Conservation (phyloP, 331 rosid species). For the Arachis monticola region DNA sequence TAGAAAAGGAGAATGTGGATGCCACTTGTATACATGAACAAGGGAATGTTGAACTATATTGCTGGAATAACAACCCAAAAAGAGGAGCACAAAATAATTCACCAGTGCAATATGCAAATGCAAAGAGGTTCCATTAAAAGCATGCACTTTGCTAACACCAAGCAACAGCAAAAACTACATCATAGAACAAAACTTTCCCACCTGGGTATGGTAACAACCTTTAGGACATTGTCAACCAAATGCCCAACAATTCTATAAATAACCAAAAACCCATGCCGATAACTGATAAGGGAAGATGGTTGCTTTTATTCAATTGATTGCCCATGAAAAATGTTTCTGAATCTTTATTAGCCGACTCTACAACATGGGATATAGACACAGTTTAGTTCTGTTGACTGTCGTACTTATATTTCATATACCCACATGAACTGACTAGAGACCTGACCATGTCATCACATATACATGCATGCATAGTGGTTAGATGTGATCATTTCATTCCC, state of each 20-base stretch:
- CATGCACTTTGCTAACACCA: not conserved
- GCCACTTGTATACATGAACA: constrained; percentile 6
- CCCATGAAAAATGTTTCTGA: not conserved
- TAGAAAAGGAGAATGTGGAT: constrained; percentile 35
- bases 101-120: not conserved
- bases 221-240: not conserved
- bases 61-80: constrained; percentile 1
- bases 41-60: not conserved
- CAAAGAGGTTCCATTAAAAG: not conserved
- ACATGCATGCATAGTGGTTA: not conserved
- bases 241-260: not conserved
- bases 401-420: not conserved
- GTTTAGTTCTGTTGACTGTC: not conserved
- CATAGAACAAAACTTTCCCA: not conserved
- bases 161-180: constrained; percentile 4
- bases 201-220: not conserved
- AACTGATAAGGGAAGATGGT: not conserved
- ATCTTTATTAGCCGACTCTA: not conserved
- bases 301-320: not conserved
- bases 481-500: not conserved
- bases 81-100: constrained; percentile 8
- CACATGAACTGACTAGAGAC: not conserved
- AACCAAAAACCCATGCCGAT: not conserved
- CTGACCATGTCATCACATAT: not conserved
- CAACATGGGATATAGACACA: not conserved